phyloP scores from a whole-genome alignment of 768 basidiomycete genomes.

The Boletus reticuloceps region DNA sequence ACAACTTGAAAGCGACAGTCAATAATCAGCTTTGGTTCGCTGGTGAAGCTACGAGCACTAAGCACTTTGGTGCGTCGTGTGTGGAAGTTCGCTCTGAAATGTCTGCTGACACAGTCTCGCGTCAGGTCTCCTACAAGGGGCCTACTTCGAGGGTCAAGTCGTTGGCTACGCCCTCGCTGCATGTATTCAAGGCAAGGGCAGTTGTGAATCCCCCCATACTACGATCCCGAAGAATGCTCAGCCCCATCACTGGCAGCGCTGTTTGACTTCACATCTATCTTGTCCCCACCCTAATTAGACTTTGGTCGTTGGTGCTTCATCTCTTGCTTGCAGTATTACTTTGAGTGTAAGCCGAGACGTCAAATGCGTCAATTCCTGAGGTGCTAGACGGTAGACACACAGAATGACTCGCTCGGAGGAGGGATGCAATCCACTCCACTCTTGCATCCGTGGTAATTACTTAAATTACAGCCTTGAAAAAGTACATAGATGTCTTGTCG shows the following conservation, averaged over 20 bases:
- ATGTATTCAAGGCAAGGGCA: constrained; percentile 37
- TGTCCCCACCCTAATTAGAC: no score
- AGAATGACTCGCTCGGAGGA: no score
- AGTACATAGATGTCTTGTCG: no score
- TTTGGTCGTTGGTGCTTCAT: no score
- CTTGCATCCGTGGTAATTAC: no score
- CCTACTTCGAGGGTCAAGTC: constrained; percentile 52
- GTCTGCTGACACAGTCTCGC: constrained; percentile 3
- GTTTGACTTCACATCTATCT: constrained; percentile 7
- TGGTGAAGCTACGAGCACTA: constrained; percentile 57
- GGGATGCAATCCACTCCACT: no score
- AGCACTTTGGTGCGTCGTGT: constrained; percentile 51
- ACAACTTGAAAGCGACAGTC: constrained; percentile 57
- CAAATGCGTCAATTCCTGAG: no score
- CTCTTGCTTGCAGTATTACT: no score
- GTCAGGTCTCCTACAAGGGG: constrained; percentile 55
- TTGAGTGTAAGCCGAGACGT: no score
- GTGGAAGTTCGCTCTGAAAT: not conserved
- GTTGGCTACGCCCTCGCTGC: constrained; percentile 39
- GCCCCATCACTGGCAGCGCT: constrained; percentile 25
- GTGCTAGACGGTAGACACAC: no score
- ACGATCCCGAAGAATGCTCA: constrained; percentile 31
- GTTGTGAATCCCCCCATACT: constrained; percentile 26
- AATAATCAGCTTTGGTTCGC: constrained; percentile 54
- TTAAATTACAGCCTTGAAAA: no score